Evolutionary conservation across 805 yeast genomes (phyloP).

Genomic region (Kodamaea jinghongensis): DNA sequence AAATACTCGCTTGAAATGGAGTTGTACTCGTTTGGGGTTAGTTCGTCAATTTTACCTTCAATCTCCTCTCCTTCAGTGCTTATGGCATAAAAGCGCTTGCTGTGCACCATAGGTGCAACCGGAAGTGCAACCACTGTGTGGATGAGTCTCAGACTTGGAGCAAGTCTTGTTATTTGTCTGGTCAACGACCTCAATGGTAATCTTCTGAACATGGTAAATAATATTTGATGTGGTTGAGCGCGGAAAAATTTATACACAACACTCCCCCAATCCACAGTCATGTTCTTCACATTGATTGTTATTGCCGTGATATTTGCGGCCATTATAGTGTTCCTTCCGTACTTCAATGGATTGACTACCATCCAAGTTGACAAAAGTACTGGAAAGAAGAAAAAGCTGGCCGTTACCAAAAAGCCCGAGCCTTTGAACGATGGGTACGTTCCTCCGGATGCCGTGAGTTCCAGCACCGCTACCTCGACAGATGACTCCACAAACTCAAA

Average conservation of each 20-base stretch:
- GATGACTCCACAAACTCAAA: slow-evolving; percentile 23
- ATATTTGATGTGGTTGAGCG: background rate
- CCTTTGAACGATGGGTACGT: slow-evolving; percentile 30
- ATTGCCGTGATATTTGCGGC: slow-evolving; percentile 43
- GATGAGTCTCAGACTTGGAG: background rate
- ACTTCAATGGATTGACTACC: slow-evolving; percentile 48
- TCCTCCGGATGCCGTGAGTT: slow-evolving; percentile 33
- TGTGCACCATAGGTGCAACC: too few relatives aligned
- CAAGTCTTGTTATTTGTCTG: background rate
- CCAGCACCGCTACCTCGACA: slow-evolving; percentile 13
- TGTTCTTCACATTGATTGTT: slow-evolving; percentile 34
- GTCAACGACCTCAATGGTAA: background rate
- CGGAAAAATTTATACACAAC: background rate
- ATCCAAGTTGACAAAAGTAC: slow-evolving; percentile 29
- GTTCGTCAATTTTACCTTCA: slow-evolving; percentile 48
- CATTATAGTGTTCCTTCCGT: slow-evolving; percentile 45
- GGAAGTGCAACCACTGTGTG: background rate
- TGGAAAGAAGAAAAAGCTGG: slow-evolving; percentile 8
- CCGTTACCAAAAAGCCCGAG: background rate
- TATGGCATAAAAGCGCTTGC: slow-evolving; percentile 14
- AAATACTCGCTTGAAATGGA: slow-evolving; percentile 61
- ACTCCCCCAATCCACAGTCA: too few relatives aligned
- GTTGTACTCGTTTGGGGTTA: slow-evolving; percentile 59
- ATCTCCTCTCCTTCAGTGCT: slow-evolving; percentile 54
- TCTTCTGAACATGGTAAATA: background rate